Evolutionary conservation across 2,329 filamentous ascomycete genomes (phyloP), one percentile per base, ranked within the genome.

Genomic region (Dendryphion nanum): DNA sequence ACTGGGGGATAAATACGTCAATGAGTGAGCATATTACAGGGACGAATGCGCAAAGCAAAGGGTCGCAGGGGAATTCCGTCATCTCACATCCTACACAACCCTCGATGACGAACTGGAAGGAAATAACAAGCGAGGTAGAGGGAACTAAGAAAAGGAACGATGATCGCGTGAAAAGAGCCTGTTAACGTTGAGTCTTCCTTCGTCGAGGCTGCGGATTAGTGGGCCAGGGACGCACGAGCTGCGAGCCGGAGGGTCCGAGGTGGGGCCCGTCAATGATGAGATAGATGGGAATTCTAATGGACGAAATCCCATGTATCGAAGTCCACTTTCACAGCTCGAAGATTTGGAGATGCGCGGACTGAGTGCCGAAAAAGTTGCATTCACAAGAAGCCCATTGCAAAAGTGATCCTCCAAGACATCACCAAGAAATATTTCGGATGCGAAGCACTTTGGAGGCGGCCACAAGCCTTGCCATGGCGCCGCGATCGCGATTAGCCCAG

Each of bases 391-490:
- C 18, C 13, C 4, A 10, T 4, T 18, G 16, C 12, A 19, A 19
- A 3, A 15, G 16, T 21, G 23, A 26, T 8, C 8, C 23, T 8
- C 23, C 23, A n/a, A 26, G 23, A 26, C 23, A 26, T 26, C n/a
- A n/a, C n/a, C n/a, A n/a, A n/a, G n/a, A n/a, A n/a, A n/a, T 26
- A n/a, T 26, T 8, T 26, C 8, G n/a, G 23, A n/a, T 26, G 8
- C 23, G 23, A 26, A 20, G 12, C 6, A 37, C 7, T 5, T 18
- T 23, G 32, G 30, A 30, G 37, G 31, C 16, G 4, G 16, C 38
- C 35, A 26, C 40, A 50, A 50, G 47, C 47, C 42, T 50, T 37
- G 44, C 37, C 44, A 44, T 35, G 37, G 10, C 17, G 33, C 37
- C 16, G 34, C 20, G 38, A 37, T 35, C 21, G 6, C 18, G 37